Conservation (phyloP, 2,329 filamentous ascomycete genomes). For the Fusarium sp. region DNA sequence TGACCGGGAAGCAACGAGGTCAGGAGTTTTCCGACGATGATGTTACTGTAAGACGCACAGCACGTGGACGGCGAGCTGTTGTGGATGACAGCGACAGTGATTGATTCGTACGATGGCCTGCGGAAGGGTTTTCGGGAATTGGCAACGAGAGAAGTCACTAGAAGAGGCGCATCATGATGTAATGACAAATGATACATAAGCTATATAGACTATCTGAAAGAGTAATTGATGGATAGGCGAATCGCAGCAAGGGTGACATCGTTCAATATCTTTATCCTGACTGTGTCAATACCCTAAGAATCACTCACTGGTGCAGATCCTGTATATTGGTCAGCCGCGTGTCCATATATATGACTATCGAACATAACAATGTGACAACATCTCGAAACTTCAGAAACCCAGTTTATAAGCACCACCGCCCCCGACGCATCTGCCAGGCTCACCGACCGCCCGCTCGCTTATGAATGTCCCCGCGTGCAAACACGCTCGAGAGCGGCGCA, state of each 20-base stretch:
- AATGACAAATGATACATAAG: constrained; percentile 21
- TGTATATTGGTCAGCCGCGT: constrained; percentile 30
- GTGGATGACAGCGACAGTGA: constrained; percentile 45
- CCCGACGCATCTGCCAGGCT: constrained; percentile 46
- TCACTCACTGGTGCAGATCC: constrained; percentile 4
- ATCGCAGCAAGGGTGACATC: background rate
- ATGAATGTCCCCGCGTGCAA: constrained; percentile 44
- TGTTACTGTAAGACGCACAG: constrained; percentile 20
- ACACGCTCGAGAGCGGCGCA: constrained; percentile 44
- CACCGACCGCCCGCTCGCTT: constrained; percentile 34
- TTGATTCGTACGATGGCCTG: constrained; percentile 32
- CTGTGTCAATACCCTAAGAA: background rate
- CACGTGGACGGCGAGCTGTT: constrained; percentile 42
- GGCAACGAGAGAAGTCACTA: background rate
- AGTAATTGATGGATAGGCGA: constrained; percentile 24
- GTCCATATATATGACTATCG: background rate
- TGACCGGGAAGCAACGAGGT: background rate
- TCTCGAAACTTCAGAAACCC: constrained; percentile 55
- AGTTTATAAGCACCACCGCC: constrained; percentile 56
- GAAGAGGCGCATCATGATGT: constrained; percentile 5
- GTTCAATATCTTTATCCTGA: background rate
- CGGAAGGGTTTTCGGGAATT: background rate
- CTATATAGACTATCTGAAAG: constrained; percentile 23
- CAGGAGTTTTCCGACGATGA: constrained; percentile 31
- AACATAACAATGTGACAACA: constrained; percentile 16